These are phyloP conservation scores for Aciculoconidium aculeatum DNA, from an alignment of 805 yeast genomes.

Conservation along the genomic window DNA sequence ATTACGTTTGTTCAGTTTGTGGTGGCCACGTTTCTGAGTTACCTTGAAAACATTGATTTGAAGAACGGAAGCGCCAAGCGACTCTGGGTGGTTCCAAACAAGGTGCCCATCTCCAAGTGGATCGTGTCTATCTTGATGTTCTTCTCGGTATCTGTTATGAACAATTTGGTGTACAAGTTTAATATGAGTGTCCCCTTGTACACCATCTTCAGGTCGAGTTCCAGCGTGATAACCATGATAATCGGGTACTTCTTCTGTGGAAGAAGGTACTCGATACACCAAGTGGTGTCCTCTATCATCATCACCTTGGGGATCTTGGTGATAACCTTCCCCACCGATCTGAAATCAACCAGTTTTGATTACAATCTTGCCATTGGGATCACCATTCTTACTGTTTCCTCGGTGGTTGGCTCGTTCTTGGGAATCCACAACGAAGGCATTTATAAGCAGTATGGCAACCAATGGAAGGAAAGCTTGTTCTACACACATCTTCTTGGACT, in stretches of 20 bases:
- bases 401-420: constrained; percentile 49
- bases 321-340: constrained; percentile 18
- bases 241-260: constrained; percentile 44
- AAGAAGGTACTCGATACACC: constrained; percentile 39
- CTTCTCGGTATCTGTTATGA: constrained; percentile 46
- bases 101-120: constrained; percentile 41
- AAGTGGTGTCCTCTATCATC: constrained; percentile 45
- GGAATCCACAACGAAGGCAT: constrained; percentile 54
- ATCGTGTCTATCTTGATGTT: constrained; percentile 43
- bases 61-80: constrained; percentile 12
- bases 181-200: constrained; percentile 62
- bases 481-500: constrained; percentile 52
- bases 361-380: constrained; percentile 28
- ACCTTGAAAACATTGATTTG: constrained; percentile 27
- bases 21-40: constrained; percentile 22
- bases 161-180: constrained; percentile 53
- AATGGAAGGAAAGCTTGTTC: constrained; percentile 63
- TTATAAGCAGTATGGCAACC: constrained; percentile 43
- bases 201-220: constrained; percentile 59
- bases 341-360: constrained; percentile 9
- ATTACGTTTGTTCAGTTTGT: constrained; percentile 56
- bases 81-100: constrained; percentile 25
- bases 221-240: constrained; percentile 55
- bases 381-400: constrained; percentile 38
- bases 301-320: constrained; percentile 53